Evolutionary conservation across 257 asterid genomes (phyloP).

Genomic region (Salvia rosmarinus): DNA sequence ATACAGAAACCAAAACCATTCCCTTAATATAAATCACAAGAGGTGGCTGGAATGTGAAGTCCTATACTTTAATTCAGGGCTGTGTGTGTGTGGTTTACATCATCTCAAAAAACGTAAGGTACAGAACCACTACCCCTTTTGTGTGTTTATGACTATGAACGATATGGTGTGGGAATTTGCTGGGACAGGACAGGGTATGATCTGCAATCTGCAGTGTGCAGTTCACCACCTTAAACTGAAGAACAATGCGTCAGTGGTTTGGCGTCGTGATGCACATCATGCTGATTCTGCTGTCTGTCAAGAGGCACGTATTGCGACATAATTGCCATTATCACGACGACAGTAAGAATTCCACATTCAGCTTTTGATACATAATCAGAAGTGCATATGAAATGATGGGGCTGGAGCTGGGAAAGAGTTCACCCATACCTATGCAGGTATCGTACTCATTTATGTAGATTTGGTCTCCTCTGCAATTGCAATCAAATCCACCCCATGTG

Average conservation of each 20-base stretch:
- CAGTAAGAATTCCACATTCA: conserved; percentile 42
- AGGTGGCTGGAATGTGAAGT: neutral
- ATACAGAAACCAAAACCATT: neutral
- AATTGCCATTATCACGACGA: conserved; percentile 83
- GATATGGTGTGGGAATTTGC: neutral
- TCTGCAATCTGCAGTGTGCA: neutral
- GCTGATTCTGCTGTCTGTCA: conserved; percentile 71
- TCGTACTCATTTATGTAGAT: conserved; percentile 80
- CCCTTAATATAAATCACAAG: neutral
- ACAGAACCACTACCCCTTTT: conserved; percentile 20
- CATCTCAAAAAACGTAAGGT: conserved; percentile 26
- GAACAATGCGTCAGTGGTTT: conserved; percentile 57
- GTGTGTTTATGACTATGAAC: neutral
- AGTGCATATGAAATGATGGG: neutral
- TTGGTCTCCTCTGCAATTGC: conserved; percentile 67
- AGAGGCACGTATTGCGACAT: conserved; percentile 99
- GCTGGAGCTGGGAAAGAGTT: neutral
- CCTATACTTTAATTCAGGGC: neutral
- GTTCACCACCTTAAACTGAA: conserved; percentile 42
- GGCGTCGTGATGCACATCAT: conserved; percentile 62
- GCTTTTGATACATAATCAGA: neutral
- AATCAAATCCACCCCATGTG: conserved; percentile 84
- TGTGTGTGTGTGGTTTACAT: neutral
- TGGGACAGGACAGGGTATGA: neutral
- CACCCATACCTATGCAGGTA: conserved; percentile 71